Evolutionary conservation across 2,329 filamentous ascomycete species (phyloP), one percentile per base, ranked within the genome.

Genomic region (Colletotrichum musae): DNA sequence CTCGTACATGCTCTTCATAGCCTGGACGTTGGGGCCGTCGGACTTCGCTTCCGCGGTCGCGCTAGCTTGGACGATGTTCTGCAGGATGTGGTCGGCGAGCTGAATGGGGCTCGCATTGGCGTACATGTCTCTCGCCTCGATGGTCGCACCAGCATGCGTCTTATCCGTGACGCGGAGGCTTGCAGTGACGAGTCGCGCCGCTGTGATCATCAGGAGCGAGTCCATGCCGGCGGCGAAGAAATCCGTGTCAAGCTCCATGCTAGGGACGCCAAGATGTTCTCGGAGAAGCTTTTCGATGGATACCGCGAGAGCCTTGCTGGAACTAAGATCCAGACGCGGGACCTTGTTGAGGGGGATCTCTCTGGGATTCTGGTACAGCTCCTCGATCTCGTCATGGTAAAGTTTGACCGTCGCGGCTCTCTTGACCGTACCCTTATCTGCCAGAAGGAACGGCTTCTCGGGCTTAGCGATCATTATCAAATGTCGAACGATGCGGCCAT

Each of bases 361-460:
- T 12, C 73, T 75, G 0, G 73, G 76, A 0, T 75, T 70, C 5
- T 75, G 72, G 63, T 86, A 87, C 0, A 86, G 62, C 16, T 74
- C 72, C 28, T 84, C 78, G 24, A 86, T 85, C 64, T 85, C 81
- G 1, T 80, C 74, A 26, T 79, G 74, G 70, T 87, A 87, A 41
- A 82, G 58, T 50, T 78, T 80, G 1, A 83, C 50, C 0, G 84
- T 81, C 2, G 64, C 71, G 1, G 76, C 72, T n/a, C 83, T 79
- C 73, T 83, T 83, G 6, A 87, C 72, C 0, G 83, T 83, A 1
- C 84, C 84, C 72, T 87, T 87, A 1, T 79, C 77, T 0, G 85
- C 80, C 3, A 82, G 78, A 0, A 77, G 73, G 61, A 87, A 84
- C 0, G 84, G 84, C 71, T 82, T 84, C 9, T 77, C 71, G 0